Evolutionary conservation across 2,329 filamentous ascomycete species (phyloP), one percentile per base, ranked within the genome.

Genomic region (Exophiala mesophila): DNA sequence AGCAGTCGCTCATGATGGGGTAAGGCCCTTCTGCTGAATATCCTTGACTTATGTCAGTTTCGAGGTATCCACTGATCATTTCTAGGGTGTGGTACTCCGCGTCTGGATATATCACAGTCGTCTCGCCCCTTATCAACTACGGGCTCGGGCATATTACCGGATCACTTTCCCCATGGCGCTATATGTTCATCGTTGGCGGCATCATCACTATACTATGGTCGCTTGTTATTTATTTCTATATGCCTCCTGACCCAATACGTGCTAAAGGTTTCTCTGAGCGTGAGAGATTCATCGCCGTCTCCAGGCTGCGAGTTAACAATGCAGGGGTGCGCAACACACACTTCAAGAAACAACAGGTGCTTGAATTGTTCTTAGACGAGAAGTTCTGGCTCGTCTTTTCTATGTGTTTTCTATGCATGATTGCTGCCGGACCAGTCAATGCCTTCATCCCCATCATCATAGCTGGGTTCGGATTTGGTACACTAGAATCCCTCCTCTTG

Each of bases 381-480:
- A 84, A 83, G 55, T 63, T 80, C 20, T 84, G 77, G 69, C 67
- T 84, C 1, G 63, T 84, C 2, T 71, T 72, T 9, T 52, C 83
- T 16, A 83, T 83, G 71, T 84, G 83, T 78, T 77, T 74, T 1
- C 75, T 79, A 1, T 80, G 78, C 48, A 70, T 85, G 54, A 83
- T 80, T 0, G 74, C 85, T 45, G 85, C 85, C 55, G 82, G 82
- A 9, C 82, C 81, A 10, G 31, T 40, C 15, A 40, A 29, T 36
- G 80, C 81, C 1, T 85, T 86, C 55, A 82, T 82, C 0, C 81
- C 82, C 0, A 64, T 85, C 1, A 85, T 86, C 44, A 80, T 86
- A 2, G 60, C 65, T 12, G 63, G 63, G 1, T 85, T 86, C 56
- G 81, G 81, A 39, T 85, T 74, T 63, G 71, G 69, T 17, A 72